phyloP scores from a whole-genome alignment of 2,329 filamentous ascomycete species.

The Plectosphaerella cucumerina region DNA sequence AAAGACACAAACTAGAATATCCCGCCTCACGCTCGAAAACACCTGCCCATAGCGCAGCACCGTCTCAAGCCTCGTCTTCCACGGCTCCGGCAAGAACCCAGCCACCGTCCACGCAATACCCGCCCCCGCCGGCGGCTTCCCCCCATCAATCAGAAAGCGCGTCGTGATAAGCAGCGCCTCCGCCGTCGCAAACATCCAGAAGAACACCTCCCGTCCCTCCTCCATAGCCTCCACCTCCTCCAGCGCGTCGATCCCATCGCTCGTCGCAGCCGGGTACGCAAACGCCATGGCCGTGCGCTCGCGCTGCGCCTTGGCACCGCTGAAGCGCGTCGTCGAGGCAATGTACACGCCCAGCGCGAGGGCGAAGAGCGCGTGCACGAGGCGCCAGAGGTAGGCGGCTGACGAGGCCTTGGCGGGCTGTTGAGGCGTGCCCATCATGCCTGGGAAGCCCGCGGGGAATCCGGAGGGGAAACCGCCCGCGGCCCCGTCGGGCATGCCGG shows the following conservation, averaged over 20 bases:
- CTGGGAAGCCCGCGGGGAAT: not conserved
- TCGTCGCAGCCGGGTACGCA: slow-evolving; percentile 19
- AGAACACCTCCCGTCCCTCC: slow-evolving; percentile 51
- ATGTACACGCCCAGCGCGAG: slow-evolving; percentile 68
- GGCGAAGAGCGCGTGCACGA: slow-evolving; percentile 70
- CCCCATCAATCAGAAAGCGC: slow-evolving; percentile 66
- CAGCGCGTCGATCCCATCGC: slow-evolving; percentile 19
- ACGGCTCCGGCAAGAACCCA: slow-evolving; percentile 62
- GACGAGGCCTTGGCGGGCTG: slow-evolving; percentile 27
- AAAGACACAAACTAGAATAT: slow-evolving; percentile 74
- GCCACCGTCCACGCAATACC: slow-evolving; percentile 62
- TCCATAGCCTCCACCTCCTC: slow-evolving; percentile 22
- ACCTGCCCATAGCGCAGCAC: slow-evolving; percentile 65
- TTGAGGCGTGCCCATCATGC: slow-evolving; percentile 16
- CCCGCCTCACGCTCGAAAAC: slow-evolving; percentile 65
- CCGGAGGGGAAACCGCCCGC: not conserved
- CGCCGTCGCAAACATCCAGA: slow-evolving; percentile 76
- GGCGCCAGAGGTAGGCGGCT: slow-evolving; percentile 57
- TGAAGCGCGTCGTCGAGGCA: slow-evolving; percentile 62
- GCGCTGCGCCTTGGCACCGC: slow-evolving; percentile 59
- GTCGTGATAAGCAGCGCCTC: slow-evolving; percentile 70
- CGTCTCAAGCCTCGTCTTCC: slow-evolving; percentile 57
- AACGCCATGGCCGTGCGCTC: slow-evolving; percentile 33
- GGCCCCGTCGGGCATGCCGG: slow-evolving; percentile 17
- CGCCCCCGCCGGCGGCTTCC: slow-evolving; percentile 43